phyloP scores from a whole-genome alignment of 805 yeast species.

The Candida hispaniensis region DNA sequence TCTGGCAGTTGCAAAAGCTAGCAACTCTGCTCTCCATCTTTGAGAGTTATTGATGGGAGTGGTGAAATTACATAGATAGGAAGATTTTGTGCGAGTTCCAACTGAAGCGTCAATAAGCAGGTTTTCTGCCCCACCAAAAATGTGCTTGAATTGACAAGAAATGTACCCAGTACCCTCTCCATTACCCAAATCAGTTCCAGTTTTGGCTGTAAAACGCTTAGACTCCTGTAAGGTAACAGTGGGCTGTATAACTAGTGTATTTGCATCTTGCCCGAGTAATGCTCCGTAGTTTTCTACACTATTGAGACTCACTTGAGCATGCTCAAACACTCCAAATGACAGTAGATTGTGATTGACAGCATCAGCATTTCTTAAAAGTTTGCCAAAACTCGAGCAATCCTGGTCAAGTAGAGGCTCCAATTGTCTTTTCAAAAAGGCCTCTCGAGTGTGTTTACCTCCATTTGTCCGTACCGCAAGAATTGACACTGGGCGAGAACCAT shows the following conservation, averaged over 20 bases:
- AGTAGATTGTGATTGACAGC: constrained; percentile 1
- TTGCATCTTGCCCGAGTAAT: neutral
- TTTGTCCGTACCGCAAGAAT: constrained; percentile 3
- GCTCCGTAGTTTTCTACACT: constrained; percentile 1
- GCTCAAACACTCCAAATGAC: constrained; percentile 6
- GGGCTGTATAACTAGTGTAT: constrained; percentile 3
- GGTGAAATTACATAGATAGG: constrained; percentile 42
- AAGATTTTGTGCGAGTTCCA: constrained; percentile 50
- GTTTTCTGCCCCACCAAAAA: constrained; percentile 60
- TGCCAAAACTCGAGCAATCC: constrained; percentile 2
- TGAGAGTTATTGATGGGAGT: constrained; percentile 41
- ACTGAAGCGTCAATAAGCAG: constrained; percentile 45
- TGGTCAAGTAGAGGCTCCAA: constrained; percentile 9
- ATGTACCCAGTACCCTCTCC: constrained; percentile 95
- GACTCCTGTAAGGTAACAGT: constrained; percentile 18
- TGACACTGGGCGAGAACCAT: constrained; percentile 4
- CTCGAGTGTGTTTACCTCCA: constrained; percentile 7
- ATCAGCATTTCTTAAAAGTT: constrained; percentile 2
- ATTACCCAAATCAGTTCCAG: constrained; percentile 94
- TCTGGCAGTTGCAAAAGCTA: constrained; percentile 42
- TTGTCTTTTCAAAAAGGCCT: constrained; percentile 6
- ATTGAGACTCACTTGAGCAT: constrained; percentile 1
- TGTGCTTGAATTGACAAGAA: constrained; percentile 53
- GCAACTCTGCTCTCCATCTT: constrained; percentile 44
- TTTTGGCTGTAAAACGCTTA: constrained; percentile 67